Evolutionary conservation across 1,139 yeast species (phyloP).

Genomic region (Candida mesenterica): DNA sequence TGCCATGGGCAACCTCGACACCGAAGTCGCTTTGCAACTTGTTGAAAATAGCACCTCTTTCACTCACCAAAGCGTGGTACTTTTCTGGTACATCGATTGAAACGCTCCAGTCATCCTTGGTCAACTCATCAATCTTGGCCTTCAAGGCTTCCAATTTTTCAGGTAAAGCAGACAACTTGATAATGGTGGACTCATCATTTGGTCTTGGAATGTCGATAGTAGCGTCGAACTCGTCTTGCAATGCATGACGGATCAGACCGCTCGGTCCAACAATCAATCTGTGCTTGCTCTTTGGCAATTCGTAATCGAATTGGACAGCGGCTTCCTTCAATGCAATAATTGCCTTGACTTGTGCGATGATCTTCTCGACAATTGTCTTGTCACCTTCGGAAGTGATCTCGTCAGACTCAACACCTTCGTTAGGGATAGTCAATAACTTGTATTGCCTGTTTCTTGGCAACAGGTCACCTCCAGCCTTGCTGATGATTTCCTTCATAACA

Average conservation of each 20-base stretch:
- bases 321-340: constrained; percentile 68
- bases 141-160: constrained; percentile 59
- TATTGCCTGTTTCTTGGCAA: constrained; percentile 45
- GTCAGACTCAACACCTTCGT: constrained; percentile 61
- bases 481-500: constrained; percentile 69
- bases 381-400: constrained; percentile 74
- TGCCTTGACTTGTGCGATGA: constrained; percentile 61
- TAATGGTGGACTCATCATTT: constrained; percentile 42
- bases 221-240: constrained; percentile 71
- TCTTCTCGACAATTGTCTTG: constrained; percentile 66
- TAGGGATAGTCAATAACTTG: constrained; percentile 73
- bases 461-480: constrained; percentile 75
- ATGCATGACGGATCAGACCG: constrained; percentile 69
- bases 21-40: constrained; percentile 52
- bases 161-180: constrained; percentile 59
- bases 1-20: constrained; percentile 67
- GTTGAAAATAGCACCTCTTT: constrained; percentile 65
- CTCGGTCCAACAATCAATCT: constrained; percentile 79
- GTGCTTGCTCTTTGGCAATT: constrained; percentile 73
- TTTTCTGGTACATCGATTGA: constrained; percentile 55
- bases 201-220: constrained; percentile 67
- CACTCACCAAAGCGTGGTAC: constrained; percentile 62
- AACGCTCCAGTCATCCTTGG: constrained; percentile 50
- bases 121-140: constrained; percentile 52
- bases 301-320: constrained; percentile 53